Conservation (phyloP, 345 rosid species). For the Sonneratia alba region DNA sequence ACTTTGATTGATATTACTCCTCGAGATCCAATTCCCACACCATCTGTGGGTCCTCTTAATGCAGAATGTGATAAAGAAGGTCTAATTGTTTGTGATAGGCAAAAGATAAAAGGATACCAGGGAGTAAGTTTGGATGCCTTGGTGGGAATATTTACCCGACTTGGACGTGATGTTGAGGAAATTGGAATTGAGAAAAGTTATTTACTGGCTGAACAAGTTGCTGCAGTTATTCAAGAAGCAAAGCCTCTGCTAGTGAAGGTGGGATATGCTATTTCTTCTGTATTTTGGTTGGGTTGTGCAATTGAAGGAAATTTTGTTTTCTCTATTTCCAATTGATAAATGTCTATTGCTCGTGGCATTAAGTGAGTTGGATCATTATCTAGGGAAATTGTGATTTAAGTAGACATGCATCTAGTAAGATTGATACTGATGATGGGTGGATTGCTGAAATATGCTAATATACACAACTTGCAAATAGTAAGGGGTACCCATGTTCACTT, state of each 20-base stretch:
- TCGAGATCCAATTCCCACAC: constrained; percentile 72
- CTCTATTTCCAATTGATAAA: background rate
- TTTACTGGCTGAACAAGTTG: constrained; percentile 63
- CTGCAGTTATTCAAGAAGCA: constrained; percentile 77
- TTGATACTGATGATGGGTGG: background rate
- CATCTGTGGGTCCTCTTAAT: constrained; percentile 70
- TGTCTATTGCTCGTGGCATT: background rate
- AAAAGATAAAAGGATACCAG: constrained; percentile 74
- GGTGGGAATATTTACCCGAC: constrained; percentile 83
- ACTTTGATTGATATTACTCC: constrained; percentile 92
- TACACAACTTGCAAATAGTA: background rate
- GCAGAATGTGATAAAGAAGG: constrained; percentile 75
- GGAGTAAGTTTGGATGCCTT: constrained; percentile 92
- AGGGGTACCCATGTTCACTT: background rate
- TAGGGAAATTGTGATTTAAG: background rate
- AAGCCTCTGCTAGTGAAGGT: constrained; percentile 87
- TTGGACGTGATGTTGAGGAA: constrained; percentile 78
- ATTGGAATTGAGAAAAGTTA: constrained; percentile 63
- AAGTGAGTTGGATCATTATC: background rate
- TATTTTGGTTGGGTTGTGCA: background rate
- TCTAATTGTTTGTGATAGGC: constrained; percentile 79
- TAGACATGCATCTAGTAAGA: background rate
- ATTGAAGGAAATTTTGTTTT: background rate
- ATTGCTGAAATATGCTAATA: background rate
- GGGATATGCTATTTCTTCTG: constrained; percentile 21